Evolutionary conservation across 1,284 basidiomycete species (phyloP).

Genomic region (Pterulicium gracile): DNA sequence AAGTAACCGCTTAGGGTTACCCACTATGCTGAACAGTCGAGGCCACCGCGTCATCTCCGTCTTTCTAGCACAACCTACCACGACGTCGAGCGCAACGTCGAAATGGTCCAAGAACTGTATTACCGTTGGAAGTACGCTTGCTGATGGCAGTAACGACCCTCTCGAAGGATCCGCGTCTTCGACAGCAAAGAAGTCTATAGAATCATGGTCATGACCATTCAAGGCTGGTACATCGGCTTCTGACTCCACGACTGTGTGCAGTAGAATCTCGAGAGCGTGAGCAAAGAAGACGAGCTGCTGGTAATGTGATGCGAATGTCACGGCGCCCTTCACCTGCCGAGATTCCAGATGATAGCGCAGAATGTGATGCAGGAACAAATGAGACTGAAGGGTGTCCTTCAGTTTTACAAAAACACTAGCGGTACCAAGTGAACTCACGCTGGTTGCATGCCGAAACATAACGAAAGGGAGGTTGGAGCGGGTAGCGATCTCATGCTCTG

Average conservation of each 20-base stretch:
- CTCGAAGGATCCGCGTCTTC: constrained; percentile 21
- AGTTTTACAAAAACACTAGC: constrained; percentile 4
- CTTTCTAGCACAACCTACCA: constrained; percentile 94
- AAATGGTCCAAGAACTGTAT: constrained; percentile 95
- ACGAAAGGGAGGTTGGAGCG: constrained; percentile 79
- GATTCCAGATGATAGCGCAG: constrained; percentile 76
- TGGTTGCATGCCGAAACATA: constrained; percentile 87
- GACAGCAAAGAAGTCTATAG: constrained; percentile 19
- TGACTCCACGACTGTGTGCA: constrained; percentile 92
- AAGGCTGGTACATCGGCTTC: constrained; percentile 37
- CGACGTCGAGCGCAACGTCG: constrained; percentile 81
- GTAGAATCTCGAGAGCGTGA: constrained; percentile 88
- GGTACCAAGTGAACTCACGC: constrained; percentile 44
- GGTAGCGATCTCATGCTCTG: constrained; percentile 78
- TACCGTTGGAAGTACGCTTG: constrained; percentile 49
- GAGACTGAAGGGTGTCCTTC: constrained; percentile 52
- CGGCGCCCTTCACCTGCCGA: constrained; percentile 67
- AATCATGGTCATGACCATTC: constrained; percentile 10
- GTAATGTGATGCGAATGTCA: constrained; percentile 82
- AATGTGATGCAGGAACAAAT: constrained; percentile 91
- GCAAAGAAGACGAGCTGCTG: constrained; percentile 86
- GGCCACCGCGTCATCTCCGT: constrained; percentile 92
- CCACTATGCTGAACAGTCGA: constrained; percentile 82
- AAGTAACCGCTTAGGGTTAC: constrained; percentile 84
- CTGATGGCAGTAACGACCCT: not conserved